These are phyloP conservation scores for Aspergillus leporis DNA, from an alignment of 495 filamentous ascomycete species.

Conservation along the genomic window DNA sequence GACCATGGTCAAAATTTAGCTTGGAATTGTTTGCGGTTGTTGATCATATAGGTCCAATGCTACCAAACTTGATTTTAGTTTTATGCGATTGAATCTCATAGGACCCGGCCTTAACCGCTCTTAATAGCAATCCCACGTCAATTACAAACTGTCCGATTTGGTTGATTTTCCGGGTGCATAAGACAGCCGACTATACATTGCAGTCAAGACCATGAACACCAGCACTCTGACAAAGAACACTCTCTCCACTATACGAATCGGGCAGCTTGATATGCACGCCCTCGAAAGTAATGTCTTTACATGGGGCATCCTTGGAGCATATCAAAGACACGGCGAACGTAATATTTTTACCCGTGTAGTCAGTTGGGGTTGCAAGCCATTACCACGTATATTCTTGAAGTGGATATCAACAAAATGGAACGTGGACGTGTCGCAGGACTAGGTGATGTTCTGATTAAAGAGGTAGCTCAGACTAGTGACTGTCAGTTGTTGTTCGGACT, in stretches of 20 bases:
- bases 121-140: no score
- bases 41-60: no score
- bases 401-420: background rate
- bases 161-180: no score
- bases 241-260: background rate
- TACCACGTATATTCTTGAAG: constrained; percentile 6
- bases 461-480: constrained; percentile 6
- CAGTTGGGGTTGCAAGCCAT: constrained; percentile 2
- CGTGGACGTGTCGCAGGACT: constrained; percentile 10
- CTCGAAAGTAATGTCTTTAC: background rate
- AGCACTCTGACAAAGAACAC: constrained; percentile 2
- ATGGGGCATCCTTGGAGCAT: constrained; percentile 6
- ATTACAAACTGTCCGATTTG: no score
- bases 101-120: no score
- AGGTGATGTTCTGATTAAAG: constrained; percentile 1
- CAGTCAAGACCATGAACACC: background rate
- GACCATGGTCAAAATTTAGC: no score
- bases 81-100: no score
- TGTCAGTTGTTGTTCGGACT: background rate
- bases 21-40: no score
- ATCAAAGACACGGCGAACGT: constrained; percentile 7
- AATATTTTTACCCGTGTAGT: constrained; percentile 7
- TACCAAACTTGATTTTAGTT: no score
- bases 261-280: constrained; percentile 7
- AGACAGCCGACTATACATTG: background rate